Conservation (phyloP, 2,329 filamentous ascomycete genomes). For the Knufia fluminis region DNA sequence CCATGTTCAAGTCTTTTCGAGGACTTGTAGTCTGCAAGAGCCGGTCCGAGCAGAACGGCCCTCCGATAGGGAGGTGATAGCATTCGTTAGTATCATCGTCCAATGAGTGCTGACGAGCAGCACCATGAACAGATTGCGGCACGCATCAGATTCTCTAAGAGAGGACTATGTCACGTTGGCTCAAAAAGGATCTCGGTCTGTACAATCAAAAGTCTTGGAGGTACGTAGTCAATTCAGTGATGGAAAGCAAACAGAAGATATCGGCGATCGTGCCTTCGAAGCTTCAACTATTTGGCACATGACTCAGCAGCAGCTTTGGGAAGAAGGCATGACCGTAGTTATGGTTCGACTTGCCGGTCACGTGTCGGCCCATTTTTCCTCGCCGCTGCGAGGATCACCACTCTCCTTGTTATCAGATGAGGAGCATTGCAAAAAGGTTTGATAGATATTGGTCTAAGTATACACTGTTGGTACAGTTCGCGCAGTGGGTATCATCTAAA, state of each 20-base stretch:
- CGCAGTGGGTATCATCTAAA: conserved; percentile 4
- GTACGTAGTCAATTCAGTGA: too few species aligned
- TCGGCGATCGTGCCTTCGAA: neutral
- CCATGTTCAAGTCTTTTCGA: neutral
- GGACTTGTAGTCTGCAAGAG: neutral
- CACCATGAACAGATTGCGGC: neutral
- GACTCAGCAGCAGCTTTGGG: too few species aligned
- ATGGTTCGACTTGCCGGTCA: too few species aligned
- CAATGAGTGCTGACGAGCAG: neutral
- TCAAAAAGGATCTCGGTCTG: neutral
- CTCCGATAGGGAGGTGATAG: conserved; percentile 1
- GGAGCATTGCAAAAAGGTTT: neutral
- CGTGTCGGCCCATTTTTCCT: too few species aligned
- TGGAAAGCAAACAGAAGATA: neutral
- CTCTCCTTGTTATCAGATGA: neutral
- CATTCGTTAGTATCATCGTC: conserved; percentile 6
- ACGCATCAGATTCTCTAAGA: neutral
- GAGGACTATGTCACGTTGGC: neutral
- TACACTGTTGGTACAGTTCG: neutral
- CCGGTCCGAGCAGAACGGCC: neutral
- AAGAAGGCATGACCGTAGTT: too few species aligned
- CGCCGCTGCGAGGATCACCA: too few species aligned
- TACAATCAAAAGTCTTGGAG: too few species aligned
- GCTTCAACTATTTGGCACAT: neutral
- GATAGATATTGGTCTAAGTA: neutral